Evolutionary conservation across 2,329 filamentous ascomycete species (phyloP), one percentile per base, ranked within the genome.

Genomic region (Xylariaceae sp.): DNA sequence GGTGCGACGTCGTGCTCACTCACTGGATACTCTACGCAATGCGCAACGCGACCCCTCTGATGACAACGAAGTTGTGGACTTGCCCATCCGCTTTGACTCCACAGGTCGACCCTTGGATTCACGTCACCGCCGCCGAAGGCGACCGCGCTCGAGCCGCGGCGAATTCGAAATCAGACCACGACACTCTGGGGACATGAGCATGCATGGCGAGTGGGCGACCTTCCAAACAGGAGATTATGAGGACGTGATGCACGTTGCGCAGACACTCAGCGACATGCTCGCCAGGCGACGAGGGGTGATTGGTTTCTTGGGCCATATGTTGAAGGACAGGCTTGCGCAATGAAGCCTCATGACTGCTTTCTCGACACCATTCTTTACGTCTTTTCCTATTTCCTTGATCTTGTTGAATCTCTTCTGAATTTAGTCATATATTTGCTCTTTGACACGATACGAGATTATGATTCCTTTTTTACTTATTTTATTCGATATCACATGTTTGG

Each of bases 31-130:
- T 2, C 30, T 55, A 1, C 51, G 65, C 4, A 71, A 62, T 57
- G 71, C 72, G 8, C 63, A 57, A 72, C 72, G 54, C 57, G 65
- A 4, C 64, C 68, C 5, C 67, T 72, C n/a, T 72, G 70, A 1
- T 5, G 66, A 67, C 4, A 62, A 63, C n/a, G 67, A 69, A 6
- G 53, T 72, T 30, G 69, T 71, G 49, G 64, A 66, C 23, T 54
- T 72, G n/a, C 71, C 71, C n/a, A 67, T 69, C 34, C 68, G 70
- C 30, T 73, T 73, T 44, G 70, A 72, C 50, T 41, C 63, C 11
- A 65, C 65, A 1, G 70, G 71, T 2, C 63, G 59, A 35, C 68
- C 66, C 1, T 54, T 72, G 8, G 61, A 64, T n/a, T 39, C 56
- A 51, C 56, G 55, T 10, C 53, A 58, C 5, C 54, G 53, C 10